Base-by-base conservation (phyloP, 306 rosid species). In the Rosa lucieae region DNA sequence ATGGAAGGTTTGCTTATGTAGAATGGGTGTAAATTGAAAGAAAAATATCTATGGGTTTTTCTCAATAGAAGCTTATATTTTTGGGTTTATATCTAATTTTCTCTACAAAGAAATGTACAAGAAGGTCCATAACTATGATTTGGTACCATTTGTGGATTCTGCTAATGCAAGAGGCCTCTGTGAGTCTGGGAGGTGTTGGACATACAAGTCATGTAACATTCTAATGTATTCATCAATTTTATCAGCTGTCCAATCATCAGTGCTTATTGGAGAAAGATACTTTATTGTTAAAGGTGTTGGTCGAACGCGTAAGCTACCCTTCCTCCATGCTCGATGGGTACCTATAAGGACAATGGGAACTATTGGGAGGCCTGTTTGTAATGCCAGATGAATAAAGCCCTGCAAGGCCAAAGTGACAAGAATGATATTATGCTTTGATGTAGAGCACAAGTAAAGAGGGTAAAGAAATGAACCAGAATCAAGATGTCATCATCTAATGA, bases 321-420 rank as follows among this genome's bases (percentile, higher is more conserved):
- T 91, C 77, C 88, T 85, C 91, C 95, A 86, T 10, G 92, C 92
- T 26, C 32, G 80, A 75, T 90, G 91, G 18, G 92, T 87, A 4
- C 95, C 95, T 1, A 85, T 84, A 49, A 89, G 47, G 75, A 90
- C 83, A 35, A 90, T 82, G 3, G 95, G 92, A 67, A 89, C 80
- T 10, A 90, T 89, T 4, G 92, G 92, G 73, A 90, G 90, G 51
- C 85, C 79, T 1, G 95, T 70, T 81, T 90, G 92, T 70, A 89
- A 63, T 17, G 95, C 95, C 77, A 89, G 73, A 79, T 90, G 95
- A 78, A 89, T 82, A 79, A 89, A 90, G 46, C 90, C 95, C 95
- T 90, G 85, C 84, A 85, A 73, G 1, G 58, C 14, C 63, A 32
- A 83, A 39, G 77, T 44, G 58, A 77, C 21, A n/a, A 11, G 26